phyloP scores from a whole-genome alignment of 331 rosid genomes.

The Pyrus hybrid region DNA sequence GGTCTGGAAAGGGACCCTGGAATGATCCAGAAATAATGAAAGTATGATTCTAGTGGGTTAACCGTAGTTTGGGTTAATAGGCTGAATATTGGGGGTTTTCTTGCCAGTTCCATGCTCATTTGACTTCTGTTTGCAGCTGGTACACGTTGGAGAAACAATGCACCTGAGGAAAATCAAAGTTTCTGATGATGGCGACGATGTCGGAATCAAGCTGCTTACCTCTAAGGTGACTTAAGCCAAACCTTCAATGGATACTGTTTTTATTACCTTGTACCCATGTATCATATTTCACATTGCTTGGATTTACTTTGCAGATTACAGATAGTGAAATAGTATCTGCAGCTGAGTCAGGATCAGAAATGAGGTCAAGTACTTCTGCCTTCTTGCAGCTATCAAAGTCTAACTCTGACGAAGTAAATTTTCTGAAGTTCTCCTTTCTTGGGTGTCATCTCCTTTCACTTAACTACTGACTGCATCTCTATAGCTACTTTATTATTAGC shows the following conservation, averaged over 20 bases:
- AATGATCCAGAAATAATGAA: constrained; percentile 70
- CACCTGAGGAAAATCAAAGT: constrained; percentile 29
- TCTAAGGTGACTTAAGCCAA: constrained; percentile 37
- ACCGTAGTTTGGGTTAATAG: constrained; percentile 11
- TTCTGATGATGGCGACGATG: constrained; percentile 22
- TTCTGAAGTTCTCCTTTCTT: constrained; percentile 10
- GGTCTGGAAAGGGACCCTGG: constrained; percentile 96
- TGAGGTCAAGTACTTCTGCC: constrained; percentile 36
- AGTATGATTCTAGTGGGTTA: constrained; percentile 43
- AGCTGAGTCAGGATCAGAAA: constrained; percentile 37
- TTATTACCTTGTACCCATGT: constrained; percentile 11
- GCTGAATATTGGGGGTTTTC: constrained; percentile 6
- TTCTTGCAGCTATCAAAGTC: constrained; percentile 22
- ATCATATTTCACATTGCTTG: background rate
- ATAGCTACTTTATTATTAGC: background rate
- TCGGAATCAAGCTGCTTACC: constrained; percentile 38
- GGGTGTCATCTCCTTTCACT: background rate
- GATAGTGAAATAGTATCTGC: constrained; percentile 38
- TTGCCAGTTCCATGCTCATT: constrained; percentile 9
- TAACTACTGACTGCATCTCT: background rate
- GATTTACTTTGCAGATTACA: constrained; percentile 37
- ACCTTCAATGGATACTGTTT: constrained; percentile 8
- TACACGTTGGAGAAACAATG: constrained; percentile 50
- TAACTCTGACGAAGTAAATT: constrained; percentile 43
- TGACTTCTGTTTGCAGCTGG: constrained; percentile 47